A percentile compares a stretch with the other conserved stretches of the same genome.
Conservation (phyloP, 1,284 basidiomycete species). For the Austroboletus novae-zelandiae region DNA sequence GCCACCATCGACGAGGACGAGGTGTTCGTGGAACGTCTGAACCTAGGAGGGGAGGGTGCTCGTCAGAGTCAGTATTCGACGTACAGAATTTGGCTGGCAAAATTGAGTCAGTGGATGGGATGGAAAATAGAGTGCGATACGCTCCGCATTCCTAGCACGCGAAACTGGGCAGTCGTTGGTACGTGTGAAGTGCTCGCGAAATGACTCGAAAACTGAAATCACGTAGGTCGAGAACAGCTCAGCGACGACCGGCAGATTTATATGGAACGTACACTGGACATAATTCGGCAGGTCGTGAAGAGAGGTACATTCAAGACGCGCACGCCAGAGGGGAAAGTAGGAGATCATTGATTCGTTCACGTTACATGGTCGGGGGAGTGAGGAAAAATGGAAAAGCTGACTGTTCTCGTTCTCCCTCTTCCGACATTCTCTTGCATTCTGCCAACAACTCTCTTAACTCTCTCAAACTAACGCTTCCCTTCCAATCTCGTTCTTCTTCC, state of each 20-base stretch:
- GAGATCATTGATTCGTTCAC: constrained; percentile 16
- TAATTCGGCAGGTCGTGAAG: constrained; percentile 49
- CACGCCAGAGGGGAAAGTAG: constrained; percentile 65
- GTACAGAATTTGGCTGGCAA: constrained; percentile 83
- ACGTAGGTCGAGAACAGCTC: constrained; percentile 34
- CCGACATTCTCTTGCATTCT: constrained; percentile 49
- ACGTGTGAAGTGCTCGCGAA: constrained; percentile 25
- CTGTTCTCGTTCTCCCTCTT: constrained; percentile 37
- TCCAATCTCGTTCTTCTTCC: constrained; percentile 33
- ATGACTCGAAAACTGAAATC: constrained; percentile 7
- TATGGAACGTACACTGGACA: constrained; percentile 38
- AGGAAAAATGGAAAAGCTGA: constrained; percentile 27
- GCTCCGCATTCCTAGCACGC: constrained; percentile 87
- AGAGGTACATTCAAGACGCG: constrained; percentile 68
- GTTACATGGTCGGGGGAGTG: constrained; percentile 11
- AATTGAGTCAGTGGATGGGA: constrained; percentile 67
- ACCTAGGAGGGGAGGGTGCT: constrained; percentile 56
- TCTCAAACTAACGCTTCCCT: constrained; percentile 27
- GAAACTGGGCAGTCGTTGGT: constrained; percentile 92
- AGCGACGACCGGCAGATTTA: constrained; percentile 32
- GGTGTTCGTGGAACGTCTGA: constrained; percentile 47
- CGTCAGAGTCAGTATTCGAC: constrained; percentile 68
- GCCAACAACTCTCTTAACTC: constrained; percentile 47
- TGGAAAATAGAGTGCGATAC: constrained; percentile 88
- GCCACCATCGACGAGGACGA: constrained; percentile 21